Percentiles rank a stretch among this genome's conserved stretches.
Conservation (phyloP, 1,284 basidiomycete species). For the Rhodotorula sp. region DNA sequence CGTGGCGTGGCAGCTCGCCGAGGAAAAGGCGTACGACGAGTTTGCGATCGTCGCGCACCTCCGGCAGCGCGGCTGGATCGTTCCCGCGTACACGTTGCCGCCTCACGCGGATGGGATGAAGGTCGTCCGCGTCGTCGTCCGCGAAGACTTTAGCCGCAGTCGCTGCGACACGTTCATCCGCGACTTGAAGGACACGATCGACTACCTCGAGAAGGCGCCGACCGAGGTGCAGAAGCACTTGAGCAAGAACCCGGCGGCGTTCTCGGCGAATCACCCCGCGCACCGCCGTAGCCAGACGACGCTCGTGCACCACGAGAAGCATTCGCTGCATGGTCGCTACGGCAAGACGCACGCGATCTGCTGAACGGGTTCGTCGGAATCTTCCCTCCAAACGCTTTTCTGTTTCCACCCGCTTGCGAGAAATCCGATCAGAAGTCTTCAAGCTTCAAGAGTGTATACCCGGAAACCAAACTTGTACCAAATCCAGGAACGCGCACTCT, state of each 20-base stretch:
- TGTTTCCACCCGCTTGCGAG: no score
- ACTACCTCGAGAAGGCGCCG: conserved; percentile 37
- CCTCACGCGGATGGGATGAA: conserved; percentile 43
- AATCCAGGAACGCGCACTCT: no score
- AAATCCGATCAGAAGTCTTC: no score
- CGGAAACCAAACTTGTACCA: no score
- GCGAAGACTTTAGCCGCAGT: conserved; percentile 44
- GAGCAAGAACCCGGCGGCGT: conserved; percentile 19
- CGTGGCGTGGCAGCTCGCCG: conserved; percentile 45
- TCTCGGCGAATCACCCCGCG: conserved; percentile 21
- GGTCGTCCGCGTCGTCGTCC: conserved; percentile 47
- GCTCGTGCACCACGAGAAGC: conserved; percentile 41
- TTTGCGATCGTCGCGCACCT: conserved; percentile 42
- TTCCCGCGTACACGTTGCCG: conserved; percentile 44
- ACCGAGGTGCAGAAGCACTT: conserved; percentile 27
- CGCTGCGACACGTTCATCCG: conserved; percentile 45
- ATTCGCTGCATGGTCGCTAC: conserved; percentile 44
- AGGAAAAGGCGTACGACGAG: conserved; percentile 40
- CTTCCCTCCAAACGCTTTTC: no score
- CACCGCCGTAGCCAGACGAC: conserved; percentile 25
- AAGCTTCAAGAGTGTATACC: no score
- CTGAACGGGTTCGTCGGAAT: not conserved
- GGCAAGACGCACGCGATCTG: conserved; percentile 47
- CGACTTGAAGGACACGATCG: conserved; percentile 39
- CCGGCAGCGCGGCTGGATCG: conserved; percentile 45